Percentiles rank a stretch among this genome's conserved stretches.
Conservation (phyloP, 192 early-diverging fungal species). For the Geosiphon pyriformis region DNA sequence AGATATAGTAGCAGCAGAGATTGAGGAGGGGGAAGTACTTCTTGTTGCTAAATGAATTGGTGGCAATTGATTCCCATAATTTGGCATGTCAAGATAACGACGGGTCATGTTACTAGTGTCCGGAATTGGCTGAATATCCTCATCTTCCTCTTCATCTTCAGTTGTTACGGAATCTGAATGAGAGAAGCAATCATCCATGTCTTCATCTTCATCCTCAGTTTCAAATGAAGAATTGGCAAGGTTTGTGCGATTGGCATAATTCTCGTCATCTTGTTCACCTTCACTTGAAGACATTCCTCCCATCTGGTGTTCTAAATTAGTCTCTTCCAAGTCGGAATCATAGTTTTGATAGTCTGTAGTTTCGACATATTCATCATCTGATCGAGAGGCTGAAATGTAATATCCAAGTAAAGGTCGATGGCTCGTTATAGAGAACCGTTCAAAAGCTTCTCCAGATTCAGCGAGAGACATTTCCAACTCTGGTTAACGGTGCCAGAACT, state of each 20-base stretch:
- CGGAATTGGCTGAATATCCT: neutral
- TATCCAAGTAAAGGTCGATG: neutral
- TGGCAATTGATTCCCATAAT: neutral
- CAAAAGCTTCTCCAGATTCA: neutral
- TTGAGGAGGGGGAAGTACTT: neutral
- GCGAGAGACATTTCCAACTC: neutral
- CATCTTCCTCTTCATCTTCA: slow-evolving; percentile 3
- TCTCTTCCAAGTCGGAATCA: neutral
- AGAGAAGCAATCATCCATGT: slow-evolving; percentile 17
- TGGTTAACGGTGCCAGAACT: too few species aligned
- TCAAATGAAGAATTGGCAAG: neutral
- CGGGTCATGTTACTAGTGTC: neutral
- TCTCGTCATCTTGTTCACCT: neutral
- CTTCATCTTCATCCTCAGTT: slow-evolving; percentile 14
- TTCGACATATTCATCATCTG: neutral
- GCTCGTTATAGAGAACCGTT: neutral
- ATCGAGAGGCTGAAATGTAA: neutral
- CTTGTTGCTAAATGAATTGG: slow-evolving; percentile 5
- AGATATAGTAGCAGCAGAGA: neutral
- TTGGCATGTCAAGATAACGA: neutral
- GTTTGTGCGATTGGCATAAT: neutral
- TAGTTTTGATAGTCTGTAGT: neutral
- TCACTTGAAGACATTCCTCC: neutral
- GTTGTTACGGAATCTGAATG: slow-evolving; percentile 4
- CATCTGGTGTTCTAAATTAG: neutral